Conservation (phyloP, 2,329 filamentous ascomycete genomes). For the Cladobotryum mycophilum region DNA sequence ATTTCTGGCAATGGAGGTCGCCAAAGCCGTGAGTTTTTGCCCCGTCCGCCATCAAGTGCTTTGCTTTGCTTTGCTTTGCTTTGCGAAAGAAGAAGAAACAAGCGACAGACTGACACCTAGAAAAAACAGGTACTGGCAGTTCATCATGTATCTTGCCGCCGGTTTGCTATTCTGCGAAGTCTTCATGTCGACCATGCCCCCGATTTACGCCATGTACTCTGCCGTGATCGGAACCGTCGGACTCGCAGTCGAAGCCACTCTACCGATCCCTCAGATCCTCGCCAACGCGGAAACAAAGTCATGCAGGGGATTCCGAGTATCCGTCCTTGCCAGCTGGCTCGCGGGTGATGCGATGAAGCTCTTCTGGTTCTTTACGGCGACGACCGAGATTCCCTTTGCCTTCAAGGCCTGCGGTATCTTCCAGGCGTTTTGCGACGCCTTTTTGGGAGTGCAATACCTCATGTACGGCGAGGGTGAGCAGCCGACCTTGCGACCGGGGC, state of each 20-base stretch:
- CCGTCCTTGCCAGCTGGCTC: conserved; percentile 71
- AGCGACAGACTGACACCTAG: neutral
- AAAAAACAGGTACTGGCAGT: conserved; percentile 63
- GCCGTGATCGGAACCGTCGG: conserved; percentile 66
- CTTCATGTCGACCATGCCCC: conserved; percentile 52
- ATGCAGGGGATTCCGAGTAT: conserved; percentile 71
- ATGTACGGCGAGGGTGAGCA: conserved; percentile 54
- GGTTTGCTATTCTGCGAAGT: conserved; percentile 58
- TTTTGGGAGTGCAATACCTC: conserved; percentile 68
- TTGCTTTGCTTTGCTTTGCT: no score
- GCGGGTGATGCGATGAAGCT: conserved; percentile 81
- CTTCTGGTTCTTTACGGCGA: conserved; percentile 74
- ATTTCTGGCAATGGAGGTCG: conserved; percentile 78
- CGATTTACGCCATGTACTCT: conserved; percentile 60
- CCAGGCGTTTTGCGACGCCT: conserved; percentile 69
- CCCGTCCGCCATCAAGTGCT: neutral
- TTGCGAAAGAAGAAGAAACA: no score
- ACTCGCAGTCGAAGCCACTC: conserved; percentile 70
- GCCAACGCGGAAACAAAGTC: conserved; percentile 62
- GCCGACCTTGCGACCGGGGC: neutral
- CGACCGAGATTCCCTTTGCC: conserved; percentile 62
- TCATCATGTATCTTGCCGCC: conserved; percentile 61
- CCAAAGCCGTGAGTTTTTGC: conserved; percentile 53
- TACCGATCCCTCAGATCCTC: conserved; percentile 73
- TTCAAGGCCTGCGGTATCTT: conserved; percentile 82